Percentiles rank a stretch among this genome's conserved stretches.
Conservation (phyloP, 1,284 basidiomycete species). For the Microbotryum saponariae region DNA sequence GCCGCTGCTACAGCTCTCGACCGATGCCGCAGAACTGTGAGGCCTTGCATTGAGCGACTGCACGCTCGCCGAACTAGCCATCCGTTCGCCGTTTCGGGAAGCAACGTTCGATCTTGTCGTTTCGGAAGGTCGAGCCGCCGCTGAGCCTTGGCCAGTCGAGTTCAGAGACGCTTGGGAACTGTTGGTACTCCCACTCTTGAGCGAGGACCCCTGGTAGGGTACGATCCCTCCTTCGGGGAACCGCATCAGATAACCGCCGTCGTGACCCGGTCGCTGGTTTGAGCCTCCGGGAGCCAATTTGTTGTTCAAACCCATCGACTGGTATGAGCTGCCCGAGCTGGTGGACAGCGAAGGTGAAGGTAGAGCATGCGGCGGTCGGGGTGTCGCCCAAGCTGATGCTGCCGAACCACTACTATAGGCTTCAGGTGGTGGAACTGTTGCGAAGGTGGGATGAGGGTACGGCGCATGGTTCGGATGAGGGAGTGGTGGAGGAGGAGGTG, state of each 20-base stretch:
- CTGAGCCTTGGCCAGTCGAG: neutral
- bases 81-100: slow-evolving; percentile 1
- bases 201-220: slow-evolving; percentile 5
- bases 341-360: slow-evolving; percentile 19
- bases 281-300: slow-evolving; percentile 1
- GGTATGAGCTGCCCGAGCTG: slow-evolving; percentile 1
- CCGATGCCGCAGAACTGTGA: neutral
- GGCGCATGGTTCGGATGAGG: neutral
- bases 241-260: slow-evolving; percentile 27
- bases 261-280: neutral
- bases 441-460: neutral
- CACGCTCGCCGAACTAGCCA: slow-evolving; percentile 8
- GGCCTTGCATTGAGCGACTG: neutral
- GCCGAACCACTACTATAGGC: neutral
- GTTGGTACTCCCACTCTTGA: neutral
- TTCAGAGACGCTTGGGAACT: neutral
- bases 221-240: slow-evolving; percentile 28
- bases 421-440: neutral
- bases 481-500: neutral
- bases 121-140: neutral
- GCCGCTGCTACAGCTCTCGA: neutral
- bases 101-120: neutral
- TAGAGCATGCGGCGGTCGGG: slow-evolving; percentile 1
- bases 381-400: neutral
- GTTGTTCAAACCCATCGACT: neutral